A percentile compares a stretch with the other conserved stretches of the same genome.
phyloP scores from a whole-genome alignment of 2,329 filamentous ascomycete genomes.

The Fusarium pseudoanthophilum region DNA sequence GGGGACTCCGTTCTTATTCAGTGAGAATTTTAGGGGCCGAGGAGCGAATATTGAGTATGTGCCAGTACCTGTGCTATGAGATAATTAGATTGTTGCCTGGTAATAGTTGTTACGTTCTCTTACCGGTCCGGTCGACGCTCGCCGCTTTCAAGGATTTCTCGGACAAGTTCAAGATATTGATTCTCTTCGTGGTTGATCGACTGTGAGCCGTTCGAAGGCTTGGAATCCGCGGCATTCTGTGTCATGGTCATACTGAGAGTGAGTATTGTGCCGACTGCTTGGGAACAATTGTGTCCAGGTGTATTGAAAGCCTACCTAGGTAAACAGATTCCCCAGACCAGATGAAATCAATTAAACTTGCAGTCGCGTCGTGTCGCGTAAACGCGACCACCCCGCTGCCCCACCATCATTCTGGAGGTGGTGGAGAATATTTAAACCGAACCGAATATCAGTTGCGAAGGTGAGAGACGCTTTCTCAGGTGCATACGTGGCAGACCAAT shows the following conservation, averaged over 20 bases:
- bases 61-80: constrained; percentile 86
- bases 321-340: not conserved
- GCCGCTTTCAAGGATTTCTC: constrained; percentile 81
- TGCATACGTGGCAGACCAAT: not conserved
- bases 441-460: not conserved
- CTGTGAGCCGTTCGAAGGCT: constrained; percentile 25
- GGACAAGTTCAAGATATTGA: constrained; percentile 92
- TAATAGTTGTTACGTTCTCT: not conserved
- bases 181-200: constrained; percentile 78
- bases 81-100: constrained; percentile 2
- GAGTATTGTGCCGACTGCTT: not conserved
- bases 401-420: not conserved
- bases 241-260: constrained; percentile 33
- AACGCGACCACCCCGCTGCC: constrained; percentile 9
- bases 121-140: constrained; percentile 91
- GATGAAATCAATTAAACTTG: constrained; percentile 34
- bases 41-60: constrained; percentile 92
- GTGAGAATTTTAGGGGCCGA: constrained; percentile 83
- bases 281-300: not conserved
- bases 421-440: constrained; percentile 9
- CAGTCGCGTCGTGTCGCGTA: constrained; percentile 22
- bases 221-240: constrained; percentile 7
- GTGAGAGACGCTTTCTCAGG: not conserved
- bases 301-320: not conserved
- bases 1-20: constrained; percentile 70